Evolutionary conservation across 2,329 filamentous ascomycete genomes (phyloP).

Genomic region (Hirsutella minnesotensis): DNA sequence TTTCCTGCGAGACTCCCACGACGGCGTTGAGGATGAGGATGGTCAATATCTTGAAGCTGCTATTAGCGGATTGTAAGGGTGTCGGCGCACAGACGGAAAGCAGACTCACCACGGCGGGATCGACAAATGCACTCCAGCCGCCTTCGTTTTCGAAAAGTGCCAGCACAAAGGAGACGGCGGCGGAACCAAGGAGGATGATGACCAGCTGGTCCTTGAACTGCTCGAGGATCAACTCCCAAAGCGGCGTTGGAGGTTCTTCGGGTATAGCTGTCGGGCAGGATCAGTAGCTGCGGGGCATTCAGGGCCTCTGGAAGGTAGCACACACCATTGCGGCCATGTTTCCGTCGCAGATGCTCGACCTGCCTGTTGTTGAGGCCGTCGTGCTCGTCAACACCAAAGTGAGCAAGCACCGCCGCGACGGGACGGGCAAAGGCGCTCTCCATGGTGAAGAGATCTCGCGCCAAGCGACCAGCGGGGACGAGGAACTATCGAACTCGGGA

Average conservation of each 20-base stretch:
- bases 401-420: constrained; percentile 44
- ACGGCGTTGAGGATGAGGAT: constrained; percentile 95
- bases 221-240: constrained; percentile 94
- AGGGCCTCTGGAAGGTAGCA: constrained; percentile 2
- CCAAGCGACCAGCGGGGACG: constrained; percentile 2
- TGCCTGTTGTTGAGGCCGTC: constrained; percentile 48
- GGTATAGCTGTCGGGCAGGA: constrained; percentile 34
- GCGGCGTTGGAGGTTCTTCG: constrained; percentile 88
- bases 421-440: constrained; percentile 50
- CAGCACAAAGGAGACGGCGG: constrained; percentile 83
- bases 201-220: constrained; percentile 99
- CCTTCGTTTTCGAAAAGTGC: constrained; percentile 88
- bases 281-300: constrained; percentile 4
- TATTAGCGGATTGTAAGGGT: no score
- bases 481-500: not conserved
- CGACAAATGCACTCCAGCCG: constrained; percentile 95
- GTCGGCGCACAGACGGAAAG: no score
- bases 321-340: constrained; percentile 55
- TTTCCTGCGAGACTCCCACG: constrained; percentile 96
- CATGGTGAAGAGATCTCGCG: constrained; percentile 28
- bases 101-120: constrained; percentile 81
- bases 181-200: constrained; percentile 84
- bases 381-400: constrained; percentile 42
- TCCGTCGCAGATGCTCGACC: constrained; percentile 40
- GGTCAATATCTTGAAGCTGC: constrained; percentile 77